phyloP scores from a whole-genome alignment of 164 flowering plant genomes.

The Vitis labrusca region DNA sequence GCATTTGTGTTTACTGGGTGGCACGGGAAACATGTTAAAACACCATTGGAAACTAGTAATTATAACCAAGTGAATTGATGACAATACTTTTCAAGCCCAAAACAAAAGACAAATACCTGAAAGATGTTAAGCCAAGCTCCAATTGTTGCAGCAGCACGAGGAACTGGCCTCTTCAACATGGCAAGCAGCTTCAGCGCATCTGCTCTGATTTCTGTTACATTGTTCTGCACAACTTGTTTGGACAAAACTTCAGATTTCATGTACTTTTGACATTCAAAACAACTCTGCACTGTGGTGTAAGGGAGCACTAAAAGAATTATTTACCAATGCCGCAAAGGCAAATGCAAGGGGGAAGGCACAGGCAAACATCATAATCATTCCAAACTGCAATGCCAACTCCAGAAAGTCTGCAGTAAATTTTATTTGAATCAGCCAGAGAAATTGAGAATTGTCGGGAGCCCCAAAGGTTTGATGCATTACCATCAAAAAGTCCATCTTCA shows the following conservation, averaged over 20 bases:
- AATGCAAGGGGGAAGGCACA: constrained; percentile 95
- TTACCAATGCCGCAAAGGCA: constrained; percentile 75
- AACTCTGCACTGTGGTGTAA: not conserved
- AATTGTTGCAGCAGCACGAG: constrained; percentile 78
- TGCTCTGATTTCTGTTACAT: constrained; percentile 76
- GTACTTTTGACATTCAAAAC: constrained; percentile 1
- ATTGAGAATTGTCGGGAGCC: not conserved
- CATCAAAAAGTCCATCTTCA: constrained; percentile 98
- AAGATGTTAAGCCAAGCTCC: constrained; percentile 97
- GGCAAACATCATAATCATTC: constrained; percentile 99
- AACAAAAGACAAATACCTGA: constrained; percentile 50
- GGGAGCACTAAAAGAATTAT: constrained; percentile 1
- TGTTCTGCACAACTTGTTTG: constrained; percentile 46
- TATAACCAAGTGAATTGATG: too few species aligned
- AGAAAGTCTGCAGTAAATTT: constrained; percentile 65
- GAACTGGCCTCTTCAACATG: constrained; percentile 77
- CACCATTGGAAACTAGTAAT: too few species aligned
- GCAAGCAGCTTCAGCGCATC: constrained; percentile 87
- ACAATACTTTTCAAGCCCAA: too few species aligned
- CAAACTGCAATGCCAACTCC: constrained; percentile 90
- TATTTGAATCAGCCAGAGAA: not conserved
- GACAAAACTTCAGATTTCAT: not conserved
- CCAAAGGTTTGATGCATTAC: constrained; percentile 35
- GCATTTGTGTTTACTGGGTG: too few species aligned
- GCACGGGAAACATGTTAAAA: too few species aligned